Evolutionary conservation across 495 filamentous ascomycete genomes (phyloP), one percentile per base, ranked within the genome.

Genomic region (Tuber melanosporum): DNA sequence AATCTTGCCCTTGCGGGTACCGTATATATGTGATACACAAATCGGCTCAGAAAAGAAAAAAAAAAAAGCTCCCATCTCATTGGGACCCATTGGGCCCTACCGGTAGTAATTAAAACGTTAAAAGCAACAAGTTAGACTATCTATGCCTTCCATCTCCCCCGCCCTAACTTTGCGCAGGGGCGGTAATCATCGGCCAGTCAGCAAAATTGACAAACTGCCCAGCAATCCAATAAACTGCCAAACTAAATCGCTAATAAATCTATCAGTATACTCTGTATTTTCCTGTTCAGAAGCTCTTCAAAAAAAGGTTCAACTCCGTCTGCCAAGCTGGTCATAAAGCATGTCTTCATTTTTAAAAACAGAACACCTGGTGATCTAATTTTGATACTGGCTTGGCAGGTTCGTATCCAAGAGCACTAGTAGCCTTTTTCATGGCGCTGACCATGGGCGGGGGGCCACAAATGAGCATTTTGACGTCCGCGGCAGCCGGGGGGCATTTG

Each of bases 381-480:
- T 97, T 98, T 90, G 94, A 98, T 80, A 98, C 94, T 45, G 94
- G 92, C 74, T 90, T 89, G 46, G 95, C 91, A 89, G 97, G 97
- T 84, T 92, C 88, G 87, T 92, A 99, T 73, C 95, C 95, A 14
- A 98, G 88, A 77, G 89, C 87, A 84, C 94, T 93, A 75, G 93
- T 91, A 14, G 93, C 89, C 89, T 98, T 98, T 91, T 99, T 99
- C 87, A 99, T 93, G 19, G 95, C 95, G 83, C 91, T 91, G 77
- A 99, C 89, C 95, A 99, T 99, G 44, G 94, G 95, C 39, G 95
- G 95, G 14, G 95, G 95, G 42, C 95, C 95, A 84, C 95, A 99
- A 72, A 99, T 88, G n/a, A 99, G 88, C 75, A 99, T 88, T 90
- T 98, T 98, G 86, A 97, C 90, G 83, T 98, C 94, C 36, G 82